Evolutionary conservation across 2,329 filamentous ascomycete genomes (phyloP).

Genomic region (Seiridium unicorne): DNA sequence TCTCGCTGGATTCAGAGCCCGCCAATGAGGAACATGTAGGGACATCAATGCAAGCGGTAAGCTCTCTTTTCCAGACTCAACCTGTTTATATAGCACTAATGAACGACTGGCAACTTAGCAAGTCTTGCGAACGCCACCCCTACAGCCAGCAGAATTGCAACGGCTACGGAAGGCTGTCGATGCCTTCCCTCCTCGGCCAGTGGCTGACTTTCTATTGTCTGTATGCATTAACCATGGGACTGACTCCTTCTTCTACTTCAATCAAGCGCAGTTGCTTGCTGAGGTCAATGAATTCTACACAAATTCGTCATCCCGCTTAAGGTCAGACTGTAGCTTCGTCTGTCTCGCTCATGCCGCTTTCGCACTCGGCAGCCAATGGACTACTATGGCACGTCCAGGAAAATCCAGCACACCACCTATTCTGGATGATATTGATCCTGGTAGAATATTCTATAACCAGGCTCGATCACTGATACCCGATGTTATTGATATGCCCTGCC

Average conservation of each 20-base stretch:
- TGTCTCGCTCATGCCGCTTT: constrained; percentile 23
- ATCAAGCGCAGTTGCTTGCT: constrained; percentile 20
- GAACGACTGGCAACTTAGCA: constrained; percentile 3
- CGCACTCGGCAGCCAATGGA: constrained; percentile 33
- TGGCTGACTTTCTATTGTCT: constrained; percentile 26
- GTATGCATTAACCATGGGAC: constrained; percentile 25
- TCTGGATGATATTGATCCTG: constrained; percentile 22
- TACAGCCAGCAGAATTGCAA: constrained; percentile 15
- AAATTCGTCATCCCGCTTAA: constrained; percentile 13
- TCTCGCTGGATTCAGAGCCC: constrained; percentile 20
- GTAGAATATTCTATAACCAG: constrained; percentile 27
- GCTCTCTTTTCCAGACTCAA: background rate
- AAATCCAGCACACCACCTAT: background rate
- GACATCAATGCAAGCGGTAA: background rate
- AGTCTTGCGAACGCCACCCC: constrained; percentile 9
- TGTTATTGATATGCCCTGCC: constrained; percentile 28
- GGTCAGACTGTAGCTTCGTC: constrained; percentile 22
- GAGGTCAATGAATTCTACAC: constrained; percentile 25
- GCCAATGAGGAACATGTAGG: constrained; percentile 17
- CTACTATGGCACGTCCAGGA: constrained; percentile 24
- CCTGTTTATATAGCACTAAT: background rate
- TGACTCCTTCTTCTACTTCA: constrained; percentile 28
- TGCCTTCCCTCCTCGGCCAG: constrained; percentile 21
- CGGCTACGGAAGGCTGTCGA: constrained; percentile 20
- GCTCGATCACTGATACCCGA: constrained; percentile 28